Evolutionary conservation across 371 early-diverging fungal genomes (phyloP).

Genomic region (Phascolomyces articulosus): DNA sequence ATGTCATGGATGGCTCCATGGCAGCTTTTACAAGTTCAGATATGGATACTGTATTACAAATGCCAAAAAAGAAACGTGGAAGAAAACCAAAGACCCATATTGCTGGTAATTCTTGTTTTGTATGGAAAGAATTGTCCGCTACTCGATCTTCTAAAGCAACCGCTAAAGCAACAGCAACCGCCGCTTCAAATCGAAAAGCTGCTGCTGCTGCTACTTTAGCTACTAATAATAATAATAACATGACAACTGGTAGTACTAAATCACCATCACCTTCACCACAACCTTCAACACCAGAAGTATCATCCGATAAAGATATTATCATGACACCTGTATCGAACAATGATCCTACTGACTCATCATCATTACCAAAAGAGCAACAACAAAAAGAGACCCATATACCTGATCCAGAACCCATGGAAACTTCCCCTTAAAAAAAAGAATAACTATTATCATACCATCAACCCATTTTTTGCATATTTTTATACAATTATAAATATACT

Average conservation of each 20-base stretch:
- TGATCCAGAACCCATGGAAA: not conserved
- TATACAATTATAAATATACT: no score
- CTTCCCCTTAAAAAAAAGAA: not conserved
- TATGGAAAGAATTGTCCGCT: constrained; percentile 33
- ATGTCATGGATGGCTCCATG: constrained; percentile 32
- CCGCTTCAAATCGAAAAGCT: constrained; percentile 7
- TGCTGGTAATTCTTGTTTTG: constrained; percentile 54
- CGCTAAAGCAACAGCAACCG: constrained; percentile 9
- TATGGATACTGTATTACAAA: constrained; percentile 40
- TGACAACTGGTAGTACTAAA: not conserved
- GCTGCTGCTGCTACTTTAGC: not conserved
- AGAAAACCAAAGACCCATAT: constrained; percentile 52
- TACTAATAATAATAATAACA: no score
- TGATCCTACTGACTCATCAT: not conserved
- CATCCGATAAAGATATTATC: not conserved
- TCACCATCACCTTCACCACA: not conserved
- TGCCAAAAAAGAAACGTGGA: constrained; percentile 50
- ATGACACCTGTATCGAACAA: no score
- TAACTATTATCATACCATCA: no score
- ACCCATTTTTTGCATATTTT: no score
- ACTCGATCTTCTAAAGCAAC: constrained; percentile 5
- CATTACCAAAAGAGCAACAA: not conserved
- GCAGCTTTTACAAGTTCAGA: constrained; percentile 45
- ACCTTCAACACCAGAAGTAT: not conserved
- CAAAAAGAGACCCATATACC: not conserved